Evolutionary conservation across 1,139 yeast genomes (phyloP).

Genomic region (Pneumocystis canis): DNA sequence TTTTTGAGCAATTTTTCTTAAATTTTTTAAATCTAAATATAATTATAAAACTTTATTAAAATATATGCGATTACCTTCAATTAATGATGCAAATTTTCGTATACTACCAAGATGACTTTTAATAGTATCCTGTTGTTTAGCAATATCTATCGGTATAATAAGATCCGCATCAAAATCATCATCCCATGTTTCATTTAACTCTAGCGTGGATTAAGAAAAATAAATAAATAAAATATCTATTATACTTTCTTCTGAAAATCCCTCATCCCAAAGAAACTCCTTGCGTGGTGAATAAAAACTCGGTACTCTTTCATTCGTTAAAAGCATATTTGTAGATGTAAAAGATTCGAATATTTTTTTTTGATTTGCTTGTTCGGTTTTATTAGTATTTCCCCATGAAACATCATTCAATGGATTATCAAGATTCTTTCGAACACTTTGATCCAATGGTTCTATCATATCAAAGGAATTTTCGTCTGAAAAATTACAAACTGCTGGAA

Average conservation of each 20-base stretch:
- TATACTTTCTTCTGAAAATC: neutral
- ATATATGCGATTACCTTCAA: neutral
- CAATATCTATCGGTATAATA: neutral
- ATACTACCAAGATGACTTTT: neutral
- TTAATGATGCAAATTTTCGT: constrained; percentile 1
- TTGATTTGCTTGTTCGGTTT: neutral
- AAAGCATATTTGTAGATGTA: neutral
- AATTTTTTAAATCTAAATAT: neutral
- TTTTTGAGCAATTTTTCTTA: neutral
- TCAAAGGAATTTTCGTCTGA: neutral
- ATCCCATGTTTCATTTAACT: constrained; percentile 1
- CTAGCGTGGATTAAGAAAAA: neutral
- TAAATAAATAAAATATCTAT: neutral
- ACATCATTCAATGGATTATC: neutral
- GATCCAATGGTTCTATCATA: neutral
- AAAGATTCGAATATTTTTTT: neutral
- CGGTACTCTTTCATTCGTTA: neutral
- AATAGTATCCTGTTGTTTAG: neutral
- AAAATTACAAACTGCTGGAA: neutral
- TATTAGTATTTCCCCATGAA: neutral
- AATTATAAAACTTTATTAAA: neutral
- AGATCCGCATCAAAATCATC: constrained; percentile 1
- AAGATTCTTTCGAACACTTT: neutral
- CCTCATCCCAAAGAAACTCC: neutral
- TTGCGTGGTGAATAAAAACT: neutral